A percentile compares a stretch with the other conserved stretches of the same genome.
Conservation (phyloP, 225 moss, liverwort and hornwort genomes). For the Asterella californica region DNA sequence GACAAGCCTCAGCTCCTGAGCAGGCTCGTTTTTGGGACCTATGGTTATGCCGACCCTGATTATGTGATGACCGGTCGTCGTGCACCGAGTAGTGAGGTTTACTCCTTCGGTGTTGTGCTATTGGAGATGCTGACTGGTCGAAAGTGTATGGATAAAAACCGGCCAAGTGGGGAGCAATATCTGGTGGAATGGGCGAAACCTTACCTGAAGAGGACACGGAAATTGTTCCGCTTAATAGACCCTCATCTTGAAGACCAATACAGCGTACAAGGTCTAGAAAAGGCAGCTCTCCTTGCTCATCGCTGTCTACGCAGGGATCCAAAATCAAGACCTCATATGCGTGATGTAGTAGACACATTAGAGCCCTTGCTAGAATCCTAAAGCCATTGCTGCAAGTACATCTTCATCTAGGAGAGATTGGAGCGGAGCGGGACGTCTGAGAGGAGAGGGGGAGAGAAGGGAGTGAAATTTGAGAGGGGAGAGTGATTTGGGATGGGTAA, state of each 20-base stretch:
- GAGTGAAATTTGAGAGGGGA: too few relatives aligned
- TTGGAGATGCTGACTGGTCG: slow-evolving; percentile 96
- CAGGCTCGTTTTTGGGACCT: slow-evolving; percentile 96
- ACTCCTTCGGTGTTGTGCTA: slow-evolving; percentile 94
- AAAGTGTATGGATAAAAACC: slow-evolving; percentile 88
- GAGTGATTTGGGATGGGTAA: too few relatives aligned
- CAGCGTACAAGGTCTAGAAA: slow-evolving; percentile 77
- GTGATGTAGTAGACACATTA: slow-evolving; percentile 86
- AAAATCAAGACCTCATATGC: slow-evolving; percentile 83
- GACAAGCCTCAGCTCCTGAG: slow-evolving; percentile 98
- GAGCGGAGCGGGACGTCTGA: too few relatives aligned
- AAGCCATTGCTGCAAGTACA: slow-evolving; percentile 49
- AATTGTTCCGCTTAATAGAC: slow-evolving; percentile 85
- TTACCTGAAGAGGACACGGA: slow-evolving; percentile 87
- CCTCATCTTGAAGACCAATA: slow-evolving; percentile 91
- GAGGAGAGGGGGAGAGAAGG: too few relatives aligned
- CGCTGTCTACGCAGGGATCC: slow-evolving; percentile 90
- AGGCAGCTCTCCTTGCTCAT: slow-evolving; percentile 76
- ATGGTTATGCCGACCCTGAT: slow-evolving; percentile 98
- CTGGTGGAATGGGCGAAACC: slow-evolving; percentile 97
- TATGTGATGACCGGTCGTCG: slow-evolving; percentile 99
- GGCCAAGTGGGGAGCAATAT: slow-evolving; percentile 93
- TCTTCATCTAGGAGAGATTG: too few relatives aligned
- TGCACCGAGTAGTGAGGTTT: slow-evolving; percentile 97
- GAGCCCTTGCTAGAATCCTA: slow-evolving; percentile 82